Conservation (phyloP, 2,329 filamentous ascomycete genomes). For the Trichoderma polysporum region DNA sequence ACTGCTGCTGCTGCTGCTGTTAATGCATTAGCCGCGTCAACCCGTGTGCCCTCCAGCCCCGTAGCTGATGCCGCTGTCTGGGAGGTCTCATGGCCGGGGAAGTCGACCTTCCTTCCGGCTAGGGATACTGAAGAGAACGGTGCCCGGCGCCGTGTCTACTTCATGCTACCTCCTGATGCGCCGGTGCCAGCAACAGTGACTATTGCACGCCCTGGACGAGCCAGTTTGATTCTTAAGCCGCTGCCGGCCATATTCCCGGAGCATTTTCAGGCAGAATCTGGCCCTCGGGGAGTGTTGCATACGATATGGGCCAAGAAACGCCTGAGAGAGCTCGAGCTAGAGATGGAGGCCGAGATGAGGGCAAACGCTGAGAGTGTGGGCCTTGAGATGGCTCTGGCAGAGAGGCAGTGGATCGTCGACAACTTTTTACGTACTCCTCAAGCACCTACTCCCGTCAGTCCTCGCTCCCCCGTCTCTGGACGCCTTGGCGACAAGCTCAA, state of each 20-base stretch:
- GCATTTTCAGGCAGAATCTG: slow-evolving; percentile 67
- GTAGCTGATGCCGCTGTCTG: slow-evolving; percentile 46
- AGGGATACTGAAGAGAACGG: slow-evolving; percentile 39
- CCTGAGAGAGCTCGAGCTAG: slow-evolving; percentile 69
- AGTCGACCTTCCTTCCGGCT: slow-evolving; percentile 67
- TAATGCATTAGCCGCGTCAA: slow-evolving; percentile 1
- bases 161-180: slow-evolving; percentile 72
- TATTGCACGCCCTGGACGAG: slow-evolving; percentile 49
- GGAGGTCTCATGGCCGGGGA: slow-evolving; percentile 83
- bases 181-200: slow-evolving; percentile 71
- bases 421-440: slow-evolving; percentile 57
- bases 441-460: slow-evolving; percentile 44
- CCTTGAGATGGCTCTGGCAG: slow-evolving; percentile 77
- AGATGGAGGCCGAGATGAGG: slow-evolving; percentile 72
- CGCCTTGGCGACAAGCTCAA: slow-evolving; percentile 76
- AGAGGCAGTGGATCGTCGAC: slow-evolving; percentile 80
- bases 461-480: slow-evolving; percentile 64
- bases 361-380: slow-evolving; percentile 79
- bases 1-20: neutral
- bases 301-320: slow-evolving; percentile 88
- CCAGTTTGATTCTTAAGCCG: slow-evolving; percentile 65
- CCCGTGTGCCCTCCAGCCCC: neutral
- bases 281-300: slow-evolving; percentile 79
- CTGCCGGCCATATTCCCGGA: slow-evolving; percentile 84
- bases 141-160: slow-evolving; percentile 68